Percentiles rank a stretch among this genome's conserved stretches.
Evolutionary conservation across 208 protist genomes (phyloP).

Genomic region (Crithidia sp.): DNA sequence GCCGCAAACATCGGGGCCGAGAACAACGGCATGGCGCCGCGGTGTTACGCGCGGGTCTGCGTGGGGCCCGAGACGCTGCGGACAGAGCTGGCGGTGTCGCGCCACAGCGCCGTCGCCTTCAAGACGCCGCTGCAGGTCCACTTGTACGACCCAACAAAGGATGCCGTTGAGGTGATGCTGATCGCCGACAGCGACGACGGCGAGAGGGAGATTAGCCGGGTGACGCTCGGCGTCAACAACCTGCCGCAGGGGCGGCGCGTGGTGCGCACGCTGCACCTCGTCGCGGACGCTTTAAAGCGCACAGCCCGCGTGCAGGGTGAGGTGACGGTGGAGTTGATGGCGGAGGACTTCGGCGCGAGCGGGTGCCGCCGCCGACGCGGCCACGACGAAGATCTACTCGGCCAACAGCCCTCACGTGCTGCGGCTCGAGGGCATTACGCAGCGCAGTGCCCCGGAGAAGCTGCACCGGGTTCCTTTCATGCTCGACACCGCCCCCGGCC

Average conservation of each 20-base stretch:
- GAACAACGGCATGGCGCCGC: slow-evolving; percentile 16
- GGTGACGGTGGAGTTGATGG: slow-evolving; percentile 56
- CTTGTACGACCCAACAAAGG: slow-evolving; percentile 49
- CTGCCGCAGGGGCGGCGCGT: slow-evolving; percentile 34
- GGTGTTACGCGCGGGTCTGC: slow-evolving; percentile 50
- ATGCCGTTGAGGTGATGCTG: slow-evolving; percentile 62
- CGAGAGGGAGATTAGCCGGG: slow-evolving; percentile 65
- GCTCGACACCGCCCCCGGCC: slow-evolving; percentile 45
- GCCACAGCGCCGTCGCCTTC: slow-evolving; percentile 44
- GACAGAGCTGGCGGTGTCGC: slow-evolving; percentile 33
- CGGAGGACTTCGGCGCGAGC: slow-evolving; percentile 54
- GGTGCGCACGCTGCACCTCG: slow-evolving; percentile 47
- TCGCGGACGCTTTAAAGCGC: slow-evolving; percentile 52
- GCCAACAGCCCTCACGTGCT: slow-evolving; percentile 17
- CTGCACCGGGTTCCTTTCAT: slow-evolving; percentile 73
- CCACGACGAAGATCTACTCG: slow-evolving; percentile 12
- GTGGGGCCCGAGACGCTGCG: slow-evolving; percentile 47
- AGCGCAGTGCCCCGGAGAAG: slow-evolving; percentile 54
- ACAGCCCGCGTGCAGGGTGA: slow-evolving; percentile 46
- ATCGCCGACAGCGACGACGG: slow-evolving; percentile 44
- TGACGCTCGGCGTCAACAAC: slow-evolving; percentile 45
- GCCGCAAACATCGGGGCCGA: slow-evolving; percentile 25
- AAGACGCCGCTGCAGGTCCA: slow-evolving; percentile 41
- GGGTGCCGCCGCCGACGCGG: slow-evolving; percentile 6
- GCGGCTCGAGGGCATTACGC: slow-evolving; percentile 37